These are phyloP conservation scores for Metschnikowia gelsemii DNA, from an alignment of 805 yeast genomes.

Conservation along the genomic window DNA sequence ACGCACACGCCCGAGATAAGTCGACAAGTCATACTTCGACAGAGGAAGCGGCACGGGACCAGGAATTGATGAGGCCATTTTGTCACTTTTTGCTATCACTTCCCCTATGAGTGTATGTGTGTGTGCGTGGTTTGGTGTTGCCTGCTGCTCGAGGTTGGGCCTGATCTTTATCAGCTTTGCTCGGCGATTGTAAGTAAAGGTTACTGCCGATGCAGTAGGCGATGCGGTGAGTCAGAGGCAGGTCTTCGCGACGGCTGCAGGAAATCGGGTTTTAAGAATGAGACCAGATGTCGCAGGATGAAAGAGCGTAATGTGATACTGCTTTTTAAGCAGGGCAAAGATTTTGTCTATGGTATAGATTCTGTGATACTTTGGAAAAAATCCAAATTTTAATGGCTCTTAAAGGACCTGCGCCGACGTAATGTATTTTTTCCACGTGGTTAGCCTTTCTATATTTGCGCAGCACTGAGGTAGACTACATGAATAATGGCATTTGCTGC, in stretches of 20 bases:
- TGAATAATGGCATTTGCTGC: too few species aligned
- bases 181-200: too few species aligned
- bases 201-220: neutral
- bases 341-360: too few species aligned
- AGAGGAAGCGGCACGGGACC: conserved; percentile 80
- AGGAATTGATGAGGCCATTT: conserved; percentile 85
- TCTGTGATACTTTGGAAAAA: too few species aligned
- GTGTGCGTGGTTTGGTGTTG: neutral
- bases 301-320: neutral
- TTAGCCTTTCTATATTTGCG: too few species aligned
- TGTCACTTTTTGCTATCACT: neutral
- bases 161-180: too few species aligned
- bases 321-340: neutral
- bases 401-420: too few species aligned
- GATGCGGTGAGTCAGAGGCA: conserved; percentile 3
- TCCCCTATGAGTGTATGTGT: neutral
- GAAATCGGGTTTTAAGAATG: neutral
- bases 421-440: too few species aligned
- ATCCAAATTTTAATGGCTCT: too few species aligned
- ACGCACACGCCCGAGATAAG: conserved; percentile 92
- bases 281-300: too few species aligned
- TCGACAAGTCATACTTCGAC: conserved; percentile 72
- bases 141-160: neutral
- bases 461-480: too few species aligned
- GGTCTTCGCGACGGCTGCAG: neutral